These are phyloP conservation scores for Globisporangium ultimum DNA, from an alignment of 352 stramenopile genomes.

Conservation along the genomic window DNA sequence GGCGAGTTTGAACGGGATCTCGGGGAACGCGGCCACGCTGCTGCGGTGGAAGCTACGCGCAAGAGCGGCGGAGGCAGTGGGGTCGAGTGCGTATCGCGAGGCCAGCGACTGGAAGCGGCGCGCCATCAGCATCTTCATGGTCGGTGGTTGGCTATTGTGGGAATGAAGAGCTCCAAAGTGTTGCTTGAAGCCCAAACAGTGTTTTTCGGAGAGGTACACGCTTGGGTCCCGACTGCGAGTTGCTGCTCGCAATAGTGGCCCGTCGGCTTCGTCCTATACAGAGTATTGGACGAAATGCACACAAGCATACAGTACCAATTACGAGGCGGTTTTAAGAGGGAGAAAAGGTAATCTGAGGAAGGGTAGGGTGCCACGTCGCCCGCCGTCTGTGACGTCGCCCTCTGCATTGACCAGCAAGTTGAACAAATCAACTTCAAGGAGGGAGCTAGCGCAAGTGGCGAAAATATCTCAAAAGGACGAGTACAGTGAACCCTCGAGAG, in stretches of 20 bases:
- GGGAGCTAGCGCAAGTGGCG: too few species aligned
- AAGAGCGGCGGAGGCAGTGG: background rate
- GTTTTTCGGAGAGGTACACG: background rate
- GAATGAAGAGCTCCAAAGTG: constrained; percentile 10
- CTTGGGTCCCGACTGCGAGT: constrained; percentile 3
- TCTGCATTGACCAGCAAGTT: too few species aligned
- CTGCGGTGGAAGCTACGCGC: constrained; percentile 41
- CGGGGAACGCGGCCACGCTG: constrained; percentile 38
- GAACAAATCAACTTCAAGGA: too few species aligned
- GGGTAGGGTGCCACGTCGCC: too few species aligned
- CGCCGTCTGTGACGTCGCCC: too few species aligned
- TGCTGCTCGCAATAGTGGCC: constrained; percentile 7
- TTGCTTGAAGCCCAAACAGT: background rate
- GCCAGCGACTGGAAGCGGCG: constrained; percentile 13
- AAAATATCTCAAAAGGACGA: too few species aligned
- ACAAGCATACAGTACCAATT: too few species aligned
- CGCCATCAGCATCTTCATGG: constrained; percentile 13
- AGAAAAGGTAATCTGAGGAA: too few species aligned
- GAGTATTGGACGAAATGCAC: background rate
- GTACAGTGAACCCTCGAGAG: too few species aligned
- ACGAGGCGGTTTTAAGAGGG: too few species aligned
- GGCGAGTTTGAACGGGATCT: constrained; percentile 89
- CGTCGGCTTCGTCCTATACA: constrained; percentile 1
- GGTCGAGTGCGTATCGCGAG: background rate
- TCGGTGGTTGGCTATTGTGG: constrained; percentile 3